Base-by-base conservation (phyloP, 2,329 filamentous ascomycete genomes). In the Aspergillus luchuensis region DNA sequence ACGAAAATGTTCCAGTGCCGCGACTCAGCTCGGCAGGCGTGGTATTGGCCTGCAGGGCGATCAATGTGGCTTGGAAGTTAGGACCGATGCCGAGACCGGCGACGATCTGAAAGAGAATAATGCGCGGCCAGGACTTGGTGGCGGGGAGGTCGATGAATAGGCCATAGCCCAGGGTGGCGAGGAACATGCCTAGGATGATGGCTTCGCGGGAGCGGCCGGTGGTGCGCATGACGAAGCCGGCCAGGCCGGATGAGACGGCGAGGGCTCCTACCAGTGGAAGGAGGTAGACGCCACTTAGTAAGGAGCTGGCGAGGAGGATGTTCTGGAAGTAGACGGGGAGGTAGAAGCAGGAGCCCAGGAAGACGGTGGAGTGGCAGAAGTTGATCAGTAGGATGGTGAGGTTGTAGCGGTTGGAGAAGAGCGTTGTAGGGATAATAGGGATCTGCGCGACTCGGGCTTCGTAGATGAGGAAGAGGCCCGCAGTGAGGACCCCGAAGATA, bases 261-360 rank as follows among this genome's bases (percentile, higher is more conserved):
- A 89, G 76, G 2, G 87, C 80, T 17, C 91, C 68, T 7, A 87
- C 87, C 56, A 84, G 85, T 0, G 89, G 87, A 15, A 91, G 78
- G 13, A 90, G 71, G 67, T 89, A 89, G 38, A 91, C 83, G 38
- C 89, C 89, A 0, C 86, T 89, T 11, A 86, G 77, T 21, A 91
- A 81, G 0, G 89, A 86, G 0, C 83, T 82, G 0, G 84, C 84
- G 51, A 87, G 83, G 39, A 89, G 79, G 56, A 88, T 84, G 58
- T 86, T 82, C 74, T 92, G 90, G 73, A 90, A 91, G 78, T 92
- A 94, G 1, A 94, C 81, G 0, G 90, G 90, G 4, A 92, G 79
- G 77, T 89, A 92, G 79, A 91, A 92, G 58, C 83, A 86, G 17
- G 83, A 84, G 0, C 86, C 85, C 69, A 91, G 89, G 77, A 91